Evolutionary conservation across 495 filamentous ascomycete species (phyloP).

Genomic region (Rhypophila decipiens): DNA sequence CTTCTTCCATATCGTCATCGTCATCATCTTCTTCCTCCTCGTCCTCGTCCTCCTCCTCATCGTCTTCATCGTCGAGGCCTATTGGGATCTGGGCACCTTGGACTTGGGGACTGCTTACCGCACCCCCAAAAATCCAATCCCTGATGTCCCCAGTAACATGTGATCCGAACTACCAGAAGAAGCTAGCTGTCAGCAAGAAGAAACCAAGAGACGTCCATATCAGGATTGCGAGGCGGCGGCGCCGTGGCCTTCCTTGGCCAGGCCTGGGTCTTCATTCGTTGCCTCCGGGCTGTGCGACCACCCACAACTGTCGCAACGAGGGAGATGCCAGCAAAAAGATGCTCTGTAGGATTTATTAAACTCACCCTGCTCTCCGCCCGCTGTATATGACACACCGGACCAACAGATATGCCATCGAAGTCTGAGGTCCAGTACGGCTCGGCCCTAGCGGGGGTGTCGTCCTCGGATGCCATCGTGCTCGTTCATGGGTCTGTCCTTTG

Average conservation of each 20-base stretch:
- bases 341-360: too few species aligned
- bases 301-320: too few species aligned
- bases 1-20: not conserved
- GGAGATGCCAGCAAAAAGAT: too few species aligned
- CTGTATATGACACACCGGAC: conserved; percentile 19
- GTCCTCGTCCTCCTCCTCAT: conserved; percentile 11
- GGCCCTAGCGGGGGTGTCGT: too few species aligned
- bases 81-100: not conserved
- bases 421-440: not conserved
- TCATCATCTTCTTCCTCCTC: conserved; percentile 10
- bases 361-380: conserved; percentile 25
- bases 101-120: too few species aligned
- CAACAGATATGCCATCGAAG: conserved; percentile 8
- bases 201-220: not conserved
- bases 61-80: conserved; percentile 12
- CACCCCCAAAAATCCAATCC: conserved; percentile 13
- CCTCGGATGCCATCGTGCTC: not conserved
- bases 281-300: too few species aligned
- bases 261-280: too few species aligned
- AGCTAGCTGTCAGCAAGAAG: not conserved
- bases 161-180: conserved; percentile 18
- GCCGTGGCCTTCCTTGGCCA: not conserved
- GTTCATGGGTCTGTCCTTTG: not conserved
- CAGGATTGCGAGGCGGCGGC: not conserved
- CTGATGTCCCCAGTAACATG: conserved; percentile 17